Conservation (phyloP, 768 basidiomycete species). For the Sistotremastrum suecicum region DNA sequence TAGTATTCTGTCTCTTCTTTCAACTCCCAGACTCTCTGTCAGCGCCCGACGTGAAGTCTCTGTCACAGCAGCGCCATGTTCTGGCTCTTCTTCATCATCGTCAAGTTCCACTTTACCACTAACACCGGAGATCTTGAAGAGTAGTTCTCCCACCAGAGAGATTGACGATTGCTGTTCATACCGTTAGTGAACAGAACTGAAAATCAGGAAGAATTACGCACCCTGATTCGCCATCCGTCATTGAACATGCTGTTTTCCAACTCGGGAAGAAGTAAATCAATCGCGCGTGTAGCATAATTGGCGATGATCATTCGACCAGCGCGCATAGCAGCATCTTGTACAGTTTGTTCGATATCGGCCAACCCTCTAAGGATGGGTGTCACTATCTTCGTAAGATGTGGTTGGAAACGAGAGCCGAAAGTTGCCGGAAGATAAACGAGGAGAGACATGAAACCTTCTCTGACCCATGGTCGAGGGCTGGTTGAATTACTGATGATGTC, state of each 20-base stretch:
- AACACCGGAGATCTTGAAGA: conserved; percentile 96
- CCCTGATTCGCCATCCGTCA: conserved; percentile 86
- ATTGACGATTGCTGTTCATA: conserved; percentile 74
- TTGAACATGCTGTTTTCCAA: conserved; percentile 94
- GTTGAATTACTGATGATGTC: conserved; percentile 88
- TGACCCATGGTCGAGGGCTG: conserved; percentile 78
- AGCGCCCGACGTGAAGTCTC: conserved; percentile 80
- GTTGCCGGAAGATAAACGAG: conserved; percentile 92
- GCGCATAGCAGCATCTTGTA: conserved; percentile 93
- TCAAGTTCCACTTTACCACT: conserved; percentile 75
- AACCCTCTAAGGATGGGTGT: conserved; percentile 84
- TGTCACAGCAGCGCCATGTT: conserved; percentile 45
- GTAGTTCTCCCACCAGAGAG: conserved; percentile 84
- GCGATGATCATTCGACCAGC: conserved; percentile 97
- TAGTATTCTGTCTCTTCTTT: conserved; percentile 82
- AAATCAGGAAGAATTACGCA: conserved; percentile 21
- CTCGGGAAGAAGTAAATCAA: conserved; percentile 88
- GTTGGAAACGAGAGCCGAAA: conserved; percentile 92
- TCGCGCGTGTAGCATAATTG: conserved; percentile 84
- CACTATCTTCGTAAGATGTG: conserved; percentile 90
- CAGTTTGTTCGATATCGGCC: conserved; percentile 87
- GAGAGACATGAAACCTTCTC: conserved; percentile 97
- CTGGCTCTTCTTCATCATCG: conserved; percentile 55
- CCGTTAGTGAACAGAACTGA: neutral
- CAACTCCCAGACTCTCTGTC: conserved; percentile 73